A percentile compares a stretch with the other conserved stretches of the same genome.
phyloP scores from a whole-genome alignment of 1,139 yeast species.

The Yamadazyma siamensis region DNA sequence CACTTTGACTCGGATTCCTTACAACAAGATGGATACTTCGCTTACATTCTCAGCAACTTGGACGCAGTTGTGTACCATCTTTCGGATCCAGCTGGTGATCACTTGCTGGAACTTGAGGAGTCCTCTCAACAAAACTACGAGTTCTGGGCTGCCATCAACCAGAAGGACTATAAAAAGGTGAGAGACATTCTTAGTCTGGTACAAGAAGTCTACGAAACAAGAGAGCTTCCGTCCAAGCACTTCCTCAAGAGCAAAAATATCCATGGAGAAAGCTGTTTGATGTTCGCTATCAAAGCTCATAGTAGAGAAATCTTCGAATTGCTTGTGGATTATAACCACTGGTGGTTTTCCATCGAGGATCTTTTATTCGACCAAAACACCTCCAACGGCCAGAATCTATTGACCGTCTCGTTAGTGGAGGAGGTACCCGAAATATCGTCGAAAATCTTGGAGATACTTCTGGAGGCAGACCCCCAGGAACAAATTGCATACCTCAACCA shows the following conservation, averaged over 20 bases:
- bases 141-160: slow-evolving; percentile 55
- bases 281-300: slow-evolving; percentile 48
- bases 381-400: slow-evolving; percentile 47
- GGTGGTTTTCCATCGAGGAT: slow-evolving; percentile 62
- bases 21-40: slow-evolving; percentile 34
- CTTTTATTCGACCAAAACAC: slow-evolving; percentile 60
- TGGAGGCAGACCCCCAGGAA: slow-evolving; percentile 44
- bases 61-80: slow-evolving; percentile 79
- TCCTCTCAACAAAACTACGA: slow-evolving; percentile 47
- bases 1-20: slow-evolving; percentile 44
- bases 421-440: slow-evolving; percentile 49
- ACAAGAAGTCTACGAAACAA: slow-evolving; percentile 16
- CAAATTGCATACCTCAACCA: slow-evolving; percentile 47
- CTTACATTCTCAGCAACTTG: slow-evolving; percentile 61
- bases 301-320: slow-evolving; percentile 42
- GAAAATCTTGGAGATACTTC: slow-evolving; percentile 46
- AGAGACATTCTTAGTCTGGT: slow-evolving; percentile 18
- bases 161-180: slow-evolving; percentile 23
- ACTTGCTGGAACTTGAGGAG: slow-evolving; percentile 31
- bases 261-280: slow-evolving; percentile 66
- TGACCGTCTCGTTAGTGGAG: slow-evolving; percentile 58
- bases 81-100: slow-evolving; percentile 24
- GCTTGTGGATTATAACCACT: slow-evolving; percentile 40
- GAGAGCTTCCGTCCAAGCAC: slow-evolving; percentile 32
- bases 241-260: slow-evolving; percentile 51